These are phyloP conservation scores for Stagonosporopsis rhizophila DNA, from an alignment of 2,329 filamentous ascomycete species.

Conservation along the genomic window DNA sequence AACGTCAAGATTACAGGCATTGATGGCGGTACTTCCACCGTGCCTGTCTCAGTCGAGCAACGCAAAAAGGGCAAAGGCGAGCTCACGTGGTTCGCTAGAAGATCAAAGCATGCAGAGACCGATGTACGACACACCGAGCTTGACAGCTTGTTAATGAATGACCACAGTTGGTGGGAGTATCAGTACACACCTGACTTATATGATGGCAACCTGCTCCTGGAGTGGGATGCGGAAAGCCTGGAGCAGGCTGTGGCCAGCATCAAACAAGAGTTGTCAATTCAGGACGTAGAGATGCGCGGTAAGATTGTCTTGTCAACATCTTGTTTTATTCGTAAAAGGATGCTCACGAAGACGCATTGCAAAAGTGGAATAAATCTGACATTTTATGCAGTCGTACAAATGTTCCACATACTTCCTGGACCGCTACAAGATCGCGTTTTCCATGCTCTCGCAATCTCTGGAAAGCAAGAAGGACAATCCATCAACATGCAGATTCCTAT, in stretches of 20 bases:
- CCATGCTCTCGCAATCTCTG: slow-evolving; percentile 68
- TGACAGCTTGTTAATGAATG: slow-evolving; percentile 62
- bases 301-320: slow-evolving; percentile 21
- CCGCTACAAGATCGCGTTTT: slow-evolving; percentile 71
- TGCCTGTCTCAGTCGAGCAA: slow-evolving; percentile 27
- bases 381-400: slow-evolving; percentile 61
- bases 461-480: slow-evolving; percentile 52
- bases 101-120: slow-evolving; percentile 58
- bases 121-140: slow-evolving; percentile 68
- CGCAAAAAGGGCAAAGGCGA: slow-evolving; percentile 24
- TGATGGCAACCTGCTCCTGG: slow-evolving; percentile 54
- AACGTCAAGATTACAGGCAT: slow-evolving; percentile 21
- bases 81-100: slow-evolving; percentile 71
- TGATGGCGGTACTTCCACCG: slow-evolving; percentile 1
- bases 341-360: background rate
- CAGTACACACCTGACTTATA: slow-evolving; percentile 66
- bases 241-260: slow-evolving; percentile 33
- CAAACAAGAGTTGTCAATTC: slow-evolving; percentile 20
- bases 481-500: slow-evolving; percentile 58
- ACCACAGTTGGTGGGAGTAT: slow-evolving; percentile 64
- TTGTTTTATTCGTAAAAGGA: background rate
- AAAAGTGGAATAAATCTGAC: background rate
- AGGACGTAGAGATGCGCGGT: slow-evolving; percentile 50
- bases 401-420: slow-evolving; percentile 67
- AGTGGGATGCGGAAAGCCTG: slow-evolving; percentile 51